Base-by-base conservation (phyloP, 371 early-diverging fungal genomes). In the Mucor circinelloides region DNA sequence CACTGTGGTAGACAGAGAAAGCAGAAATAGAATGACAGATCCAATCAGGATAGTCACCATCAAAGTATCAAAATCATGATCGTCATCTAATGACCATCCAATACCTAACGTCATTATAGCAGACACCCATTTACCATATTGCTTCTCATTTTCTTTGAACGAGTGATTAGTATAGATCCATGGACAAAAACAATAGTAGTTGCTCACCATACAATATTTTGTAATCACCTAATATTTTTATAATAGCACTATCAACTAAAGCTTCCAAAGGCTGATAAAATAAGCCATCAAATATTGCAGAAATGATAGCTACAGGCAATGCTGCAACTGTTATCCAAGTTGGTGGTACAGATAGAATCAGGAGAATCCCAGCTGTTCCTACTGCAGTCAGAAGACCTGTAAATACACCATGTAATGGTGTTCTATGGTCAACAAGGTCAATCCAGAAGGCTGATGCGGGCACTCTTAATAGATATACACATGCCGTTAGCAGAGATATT, bases 51-150 rank as follows among this genome's bases (percentile, higher is more conserved):
- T 63, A 3, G 69, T 73, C 6, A 78, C 78, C 69, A 81, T 74
- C 2, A 81, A 58, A 5, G 81, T 81, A 66, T 81, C 81, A 66
- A 81, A 81, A 54, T 81, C 81, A 62, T 81, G 78, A 44, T 81
- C 81, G 38, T 78, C 73, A n/a, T 74, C 74, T 17, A 81, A 42
- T n/a, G 64, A 76, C 65, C 69, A 76, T 19, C 78, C 81, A 38
- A 81, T 76, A 1, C 65, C 67, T 3, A 78, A 27, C 0, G 75
- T 66, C 75, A 74, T 76, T 17, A 73, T 28, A 13, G 70, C 75
- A 21, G 70, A 67, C n/a, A 70, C 66, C 13, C 63, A 48, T 59
- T 78, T 74, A 0, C 81, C 81, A 71, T 78, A 81, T 46, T 72
- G 67, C 21, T 78, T 64, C 30, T 72, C 68, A 6, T 58, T 58